Evolutionary conservation across 345 rosid species (phyloP).

Genomic region (Boechera retrofracta): DNA sequence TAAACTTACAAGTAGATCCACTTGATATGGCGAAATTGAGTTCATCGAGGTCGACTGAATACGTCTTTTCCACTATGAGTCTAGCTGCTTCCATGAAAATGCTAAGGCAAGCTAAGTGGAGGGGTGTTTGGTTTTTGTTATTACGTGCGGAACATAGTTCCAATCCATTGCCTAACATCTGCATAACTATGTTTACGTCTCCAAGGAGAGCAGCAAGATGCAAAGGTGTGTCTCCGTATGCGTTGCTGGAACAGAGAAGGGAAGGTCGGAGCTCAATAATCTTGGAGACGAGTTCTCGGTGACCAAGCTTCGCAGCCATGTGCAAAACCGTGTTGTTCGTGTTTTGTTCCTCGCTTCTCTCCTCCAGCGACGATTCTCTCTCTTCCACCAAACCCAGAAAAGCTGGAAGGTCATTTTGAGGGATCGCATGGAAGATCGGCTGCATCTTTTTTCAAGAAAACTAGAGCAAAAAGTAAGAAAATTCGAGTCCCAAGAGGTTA

Average conservation of each 20-base stretch:
- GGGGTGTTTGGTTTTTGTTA: constrained; percentile 8
- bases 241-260: constrained; percentile 47
- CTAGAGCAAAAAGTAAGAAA: background rate
- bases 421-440: constrained; percentile 6
- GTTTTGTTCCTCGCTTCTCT: background rate
- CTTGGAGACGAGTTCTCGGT: constrained; percentile 46
- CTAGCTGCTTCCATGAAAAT: constrained; percentile 12
- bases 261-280: constrained; percentile 53
- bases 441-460: background rate
- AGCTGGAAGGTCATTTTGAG: background rate
- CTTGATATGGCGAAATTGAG: constrained; percentile 25
- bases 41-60: constrained; percentile 13
- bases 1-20: constrained; percentile 22
- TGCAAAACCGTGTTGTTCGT: constrained; percentile 48
- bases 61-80: constrained; percentile 1
- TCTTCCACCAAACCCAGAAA: constrained; percentile 13
- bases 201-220: constrained; percentile 54
- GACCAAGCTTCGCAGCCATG: constrained; percentile 53
- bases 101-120: constrained; percentile 20
- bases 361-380: background rate
- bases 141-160: constrained; percentile 30
- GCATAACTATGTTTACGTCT: constrained; percentile 41
- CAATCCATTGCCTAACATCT: constrained; percentile 29
- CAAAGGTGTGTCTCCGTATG: constrained; percentile 55
- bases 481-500: background rate